Evolutionary conservation across 164 flowering plant genomes (phyloP).

Genomic region (Litsea cubeba): DNA sequence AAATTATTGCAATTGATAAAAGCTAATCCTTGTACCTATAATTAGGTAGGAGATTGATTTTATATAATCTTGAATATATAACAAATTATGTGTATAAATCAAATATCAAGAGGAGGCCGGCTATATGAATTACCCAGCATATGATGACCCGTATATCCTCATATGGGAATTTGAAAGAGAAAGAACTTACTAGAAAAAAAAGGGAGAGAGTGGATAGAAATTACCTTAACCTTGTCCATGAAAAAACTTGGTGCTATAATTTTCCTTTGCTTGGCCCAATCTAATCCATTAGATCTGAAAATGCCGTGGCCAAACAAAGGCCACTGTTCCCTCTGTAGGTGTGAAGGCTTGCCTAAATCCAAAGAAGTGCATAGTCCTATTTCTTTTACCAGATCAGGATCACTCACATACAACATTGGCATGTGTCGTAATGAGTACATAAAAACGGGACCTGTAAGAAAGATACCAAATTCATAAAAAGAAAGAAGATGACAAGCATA

Average conservation of each 20-base stretch:
- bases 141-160: no score
- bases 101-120: no score
- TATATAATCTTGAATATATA: no score
- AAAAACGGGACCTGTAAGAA: slow-evolving; percentile 21
- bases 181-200: background rate
- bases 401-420: slow-evolving; percentile 17
- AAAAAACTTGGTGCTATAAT: slow-evolving; percentile 35
- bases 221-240: slow-evolving; percentile 42
- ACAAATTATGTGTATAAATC: no score
- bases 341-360: slow-evolving; percentile 38
- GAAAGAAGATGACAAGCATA: no score
- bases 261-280: slow-evolving; percentile 51
- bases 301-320: slow-evolving; percentile 45
- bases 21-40: no score
- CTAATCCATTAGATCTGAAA: slow-evolving; percentile 28
- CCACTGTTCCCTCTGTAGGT: slow-evolving; percentile 16
- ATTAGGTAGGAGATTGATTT: no score
- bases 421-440: slow-evolving; percentile 29
- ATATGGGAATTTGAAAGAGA: background rate
- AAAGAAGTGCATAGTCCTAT: slow-evolving; percentile 24
- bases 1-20: no score
- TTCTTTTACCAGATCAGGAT: slow-evolving; percentile 35
- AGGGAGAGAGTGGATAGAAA: background rate
- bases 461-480: background rate
- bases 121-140: no score